Base-by-base conservation (phyloP, 2,329 filamentous ascomycete genomes). In the Cryphonectria japonica region DNA sequence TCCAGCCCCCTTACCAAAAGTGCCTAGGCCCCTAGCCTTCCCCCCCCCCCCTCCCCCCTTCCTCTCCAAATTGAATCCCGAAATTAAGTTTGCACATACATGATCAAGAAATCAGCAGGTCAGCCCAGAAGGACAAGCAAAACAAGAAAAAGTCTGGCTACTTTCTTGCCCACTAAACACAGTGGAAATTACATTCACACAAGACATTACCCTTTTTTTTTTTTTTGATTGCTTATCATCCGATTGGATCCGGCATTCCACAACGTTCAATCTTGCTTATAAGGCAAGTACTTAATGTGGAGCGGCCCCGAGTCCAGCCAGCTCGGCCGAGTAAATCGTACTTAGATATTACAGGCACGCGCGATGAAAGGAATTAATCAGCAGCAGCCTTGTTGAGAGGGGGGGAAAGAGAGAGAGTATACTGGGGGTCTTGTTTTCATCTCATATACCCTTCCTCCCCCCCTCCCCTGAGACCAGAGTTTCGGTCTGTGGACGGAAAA, bases 101-200 rank as follows among this genome's bases (percentile, higher is more conserved):
- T n/a, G 16, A n/a, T 41, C 13, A 13, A 37, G 22, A 46, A 29
- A 46, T 46, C 26, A 64, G 61, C 61, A 50, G 46, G 46, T 46
- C 61, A 32, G n/a, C 39, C 61, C 22, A 19, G 6, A 22, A 16
- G 43, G 43, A 39, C 32, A 39, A 26, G 37, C 61, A 11, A 9
- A 7, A n/a, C 3, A 50, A 6, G 3, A 1, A n/a, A n/a, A 50
- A 50, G n/a, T 11, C 46, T n/a, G 1, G 4, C 8, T 50, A 50
- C 46, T 34, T 62, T 41, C 60, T 62, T 22, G 34, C 3, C 34
- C 60, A 26, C 37, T 64, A 57, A 16, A 41, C 9, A 14, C 39
- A 46, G 61, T 64, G 39, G 61, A 64, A 64, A 64, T 64, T 64
- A 64, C 34, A 29, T 64, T 64, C n/a, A 43, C 61, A 29, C 29